A percentile compares a stretch with the other conserved stretches of the same genome.
These are phyloP conservation scores for Cunninghamia lanceolata DNA, from an alignment of 75 land plant species.

Conservation along the genomic window DNA sequence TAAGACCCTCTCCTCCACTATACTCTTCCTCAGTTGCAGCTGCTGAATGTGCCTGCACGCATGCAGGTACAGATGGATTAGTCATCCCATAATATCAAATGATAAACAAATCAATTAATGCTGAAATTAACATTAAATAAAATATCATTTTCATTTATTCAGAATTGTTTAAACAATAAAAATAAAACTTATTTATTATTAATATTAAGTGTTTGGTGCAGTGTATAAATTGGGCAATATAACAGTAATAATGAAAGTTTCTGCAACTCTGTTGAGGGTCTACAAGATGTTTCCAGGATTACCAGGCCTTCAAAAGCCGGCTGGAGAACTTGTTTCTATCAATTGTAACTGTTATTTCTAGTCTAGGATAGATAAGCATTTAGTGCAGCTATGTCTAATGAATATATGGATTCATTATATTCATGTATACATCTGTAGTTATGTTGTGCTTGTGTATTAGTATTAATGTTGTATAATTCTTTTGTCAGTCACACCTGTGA, in stretches of 20 bases:
- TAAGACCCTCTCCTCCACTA: too few species aligned
- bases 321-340: background rate
- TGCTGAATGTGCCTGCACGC: too few species aligned
- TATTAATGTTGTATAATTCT: background rate
- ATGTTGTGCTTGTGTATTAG: background rate
- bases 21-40: too few species aligned
- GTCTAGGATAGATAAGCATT: background rate
- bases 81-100: too few species aligned
- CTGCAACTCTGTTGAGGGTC: background rate
- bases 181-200: too few species aligned
- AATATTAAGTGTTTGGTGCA: too few species aligned
- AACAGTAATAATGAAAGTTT: background rate
- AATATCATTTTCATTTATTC: too few species aligned
- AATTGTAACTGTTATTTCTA: background rate
- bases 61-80: too few species aligned
- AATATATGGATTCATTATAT: background rate
- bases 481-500: background rate
- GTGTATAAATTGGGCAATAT: too few species aligned
- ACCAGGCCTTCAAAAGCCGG: background rate
- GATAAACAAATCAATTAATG: too few species aligned
- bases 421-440: background rate
- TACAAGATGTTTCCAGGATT: background rate
- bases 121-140: too few species aligned
- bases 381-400: background rate
- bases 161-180: too few species aligned